Percentiles rank a stretch among this genome's conserved stretches.
phyloP scores from a whole-genome alignment of 305 asterid genomes.

The Plantago coronopus region DNA sequence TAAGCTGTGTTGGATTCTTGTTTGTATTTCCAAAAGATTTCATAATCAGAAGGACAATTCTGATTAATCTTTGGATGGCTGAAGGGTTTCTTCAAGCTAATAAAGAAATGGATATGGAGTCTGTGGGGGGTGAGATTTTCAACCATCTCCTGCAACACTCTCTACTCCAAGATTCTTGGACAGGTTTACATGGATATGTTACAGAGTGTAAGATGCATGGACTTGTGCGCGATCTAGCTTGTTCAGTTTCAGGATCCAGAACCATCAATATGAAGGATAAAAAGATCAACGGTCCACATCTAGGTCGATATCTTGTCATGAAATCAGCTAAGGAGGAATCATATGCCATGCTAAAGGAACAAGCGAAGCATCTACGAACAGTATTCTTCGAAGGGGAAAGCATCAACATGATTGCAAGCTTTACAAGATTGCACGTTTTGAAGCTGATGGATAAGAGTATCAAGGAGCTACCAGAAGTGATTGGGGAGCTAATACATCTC shows the following conservation, averaged over 20 bases:
- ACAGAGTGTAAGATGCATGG: background rate
- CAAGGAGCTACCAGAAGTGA: background rate
- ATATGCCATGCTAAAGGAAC: background rate
- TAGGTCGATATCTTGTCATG: background rate
- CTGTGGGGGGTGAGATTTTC: background rate
- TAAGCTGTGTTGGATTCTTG: background rate
- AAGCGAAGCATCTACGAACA: background rate
- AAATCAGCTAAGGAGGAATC: background rate
- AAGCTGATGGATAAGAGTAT: background rate
- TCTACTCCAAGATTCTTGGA: background rate
- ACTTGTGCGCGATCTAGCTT: conserved; percentile 2
- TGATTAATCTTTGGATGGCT: conserved; percentile 3
- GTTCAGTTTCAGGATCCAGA: background rate
- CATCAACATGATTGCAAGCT: background rate
- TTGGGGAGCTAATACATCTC: background rate
- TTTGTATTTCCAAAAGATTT: background rate
- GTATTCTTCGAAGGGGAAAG: background rate
- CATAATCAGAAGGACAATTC: background rate
- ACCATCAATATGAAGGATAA: no score
- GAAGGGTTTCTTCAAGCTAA: background rate
- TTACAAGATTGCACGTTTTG: background rate
- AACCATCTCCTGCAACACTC: background rate
- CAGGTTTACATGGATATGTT: background rate
- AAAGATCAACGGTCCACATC: background rate
- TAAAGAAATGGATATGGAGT: background rate